Base-by-base conservation (phyloP, 768 basidiomycete species). In the Leucocoprinus birnbaumii region DNA sequence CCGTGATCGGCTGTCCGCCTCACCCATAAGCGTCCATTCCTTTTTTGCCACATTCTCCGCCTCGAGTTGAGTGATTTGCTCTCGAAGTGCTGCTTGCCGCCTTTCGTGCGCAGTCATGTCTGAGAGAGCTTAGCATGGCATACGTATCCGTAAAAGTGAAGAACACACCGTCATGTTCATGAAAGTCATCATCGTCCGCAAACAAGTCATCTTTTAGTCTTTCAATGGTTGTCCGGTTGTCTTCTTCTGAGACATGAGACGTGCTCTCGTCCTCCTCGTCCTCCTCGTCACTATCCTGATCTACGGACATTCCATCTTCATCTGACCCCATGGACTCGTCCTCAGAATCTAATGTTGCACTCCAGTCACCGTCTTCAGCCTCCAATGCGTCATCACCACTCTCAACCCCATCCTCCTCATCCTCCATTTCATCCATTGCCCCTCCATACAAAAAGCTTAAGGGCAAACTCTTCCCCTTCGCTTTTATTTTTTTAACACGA, bases 11-110 rank as follows among this genome's bases (percentile, higher is more conserved):
- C 93, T 83, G 19, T 82, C 83, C 27, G 93, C 91, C 71, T 98
- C 96, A 46, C 97, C 95, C 76, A 91, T 82, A 25, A 97, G 78
- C 5, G 86, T 86, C 97, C 97, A 99, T 57, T 92, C 86, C 70
- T 98, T 98, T 48, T 83, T 78, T 1, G 84, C 86, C 49, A 96
- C 82, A 67, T 96, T 98, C 68, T 94, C 87, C 1, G 83, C 74
- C 67, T 98, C 97, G 34, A 98, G 75, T 18, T 82, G 70, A 7
- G 83, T 69, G 48, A 99, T 98, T 68, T 98, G 87, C 56, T 87
- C 79, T 25, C 78, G 80, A 16, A 98, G 73, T 1, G 80, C 80
- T 3, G 82, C 75, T 71, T 89, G 79, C n/a, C 91, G 84, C 61
- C 80, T 86, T 70, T 96, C 87, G 64, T 95, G 83, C 0, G 85